These are phyloP conservation scores for Triticum monococcum DNA, from an alignment of 176 grass and related monocot species.

Conservation along the genomic window DNA sequence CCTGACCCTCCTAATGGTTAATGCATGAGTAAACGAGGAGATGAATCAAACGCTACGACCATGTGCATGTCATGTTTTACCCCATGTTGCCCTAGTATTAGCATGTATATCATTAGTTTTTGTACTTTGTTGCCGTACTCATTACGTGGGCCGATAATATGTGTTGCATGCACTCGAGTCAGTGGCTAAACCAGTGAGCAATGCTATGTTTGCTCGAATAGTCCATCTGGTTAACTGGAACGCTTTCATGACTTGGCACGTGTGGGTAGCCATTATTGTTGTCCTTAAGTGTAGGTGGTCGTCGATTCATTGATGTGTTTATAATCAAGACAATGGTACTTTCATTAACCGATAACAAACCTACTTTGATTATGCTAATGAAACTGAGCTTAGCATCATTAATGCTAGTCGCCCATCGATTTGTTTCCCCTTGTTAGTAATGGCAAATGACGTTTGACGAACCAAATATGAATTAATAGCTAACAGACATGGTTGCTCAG, in stretches of 20 bases:
- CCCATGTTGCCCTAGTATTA: too few species aligned
- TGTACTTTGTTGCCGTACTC: not conserved
- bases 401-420: fast-evolving
- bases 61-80: not conserved
- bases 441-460: not conserved
- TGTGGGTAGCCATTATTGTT: not conserved
- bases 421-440: not conserved
- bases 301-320: not conserved
- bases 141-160: not conserved
- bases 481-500: not conserved
- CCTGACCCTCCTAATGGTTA: not conserved
- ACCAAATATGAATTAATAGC: not conserved
- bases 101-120: not conserved
- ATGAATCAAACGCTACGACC: not conserved
- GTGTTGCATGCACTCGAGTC: not conserved
- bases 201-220: not conserved
- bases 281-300: not conserved
- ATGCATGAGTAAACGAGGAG: not conserved
- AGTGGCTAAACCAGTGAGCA: too few species aligned
- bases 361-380: not conserved
- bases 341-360: not conserved
- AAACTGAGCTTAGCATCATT: not conserved
- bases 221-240: not conserved
- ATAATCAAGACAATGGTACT: not conserved
- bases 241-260: not conserved